These are phyloP conservation scores for Russula sp. DNA, from an alignment of 768 basidiomycete genomes.

Conservation along the genomic window DNA sequence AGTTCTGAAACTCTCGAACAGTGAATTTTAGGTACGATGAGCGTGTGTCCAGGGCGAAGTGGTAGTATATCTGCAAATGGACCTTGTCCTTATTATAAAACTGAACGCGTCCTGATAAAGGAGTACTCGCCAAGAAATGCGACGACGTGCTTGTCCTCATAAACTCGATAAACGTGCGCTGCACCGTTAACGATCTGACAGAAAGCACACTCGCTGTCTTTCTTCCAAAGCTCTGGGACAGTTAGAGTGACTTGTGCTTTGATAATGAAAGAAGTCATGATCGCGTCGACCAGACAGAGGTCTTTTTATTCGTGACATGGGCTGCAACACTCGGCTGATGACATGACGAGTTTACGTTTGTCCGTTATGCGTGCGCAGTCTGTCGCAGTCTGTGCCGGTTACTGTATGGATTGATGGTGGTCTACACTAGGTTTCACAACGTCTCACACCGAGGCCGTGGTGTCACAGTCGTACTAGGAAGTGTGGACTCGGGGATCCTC, in stretches of 20 bases:
- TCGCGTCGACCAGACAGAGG: background rate
- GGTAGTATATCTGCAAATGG: conserved; percentile 60
- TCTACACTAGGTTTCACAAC: background rate
- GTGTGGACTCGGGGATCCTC: background rate
- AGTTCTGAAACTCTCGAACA: conserved; percentile 62
- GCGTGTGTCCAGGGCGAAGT: conserved; percentile 60
- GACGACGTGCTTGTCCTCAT: conserved; percentile 60
- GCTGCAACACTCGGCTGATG: background rate
- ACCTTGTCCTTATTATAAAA: background rate
- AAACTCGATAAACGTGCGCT: conserved; percentile 48
- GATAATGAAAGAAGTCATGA: conserved; percentile 75
- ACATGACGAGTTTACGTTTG: background rate
- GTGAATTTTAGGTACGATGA: conserved; percentile 69
- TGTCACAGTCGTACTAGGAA: background rate
- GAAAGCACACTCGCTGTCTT: conserved; percentile 54
- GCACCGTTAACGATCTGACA: conserved; percentile 60
- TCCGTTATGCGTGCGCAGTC: background rate
- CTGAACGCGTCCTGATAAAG: background rate
- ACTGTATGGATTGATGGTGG: no score
- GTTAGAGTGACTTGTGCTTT: conserved; percentile 53
- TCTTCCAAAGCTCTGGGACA: conserved; percentile 48
- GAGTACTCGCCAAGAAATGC: conserved; percentile 56
- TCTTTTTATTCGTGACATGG: background rate
- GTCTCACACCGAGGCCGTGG: background rate
- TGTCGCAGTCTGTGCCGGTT: no score